Evolutionary conservation across 1,284 basidiomycete species (phyloP).

Genomic region (Inonotus obliquus): DNA sequence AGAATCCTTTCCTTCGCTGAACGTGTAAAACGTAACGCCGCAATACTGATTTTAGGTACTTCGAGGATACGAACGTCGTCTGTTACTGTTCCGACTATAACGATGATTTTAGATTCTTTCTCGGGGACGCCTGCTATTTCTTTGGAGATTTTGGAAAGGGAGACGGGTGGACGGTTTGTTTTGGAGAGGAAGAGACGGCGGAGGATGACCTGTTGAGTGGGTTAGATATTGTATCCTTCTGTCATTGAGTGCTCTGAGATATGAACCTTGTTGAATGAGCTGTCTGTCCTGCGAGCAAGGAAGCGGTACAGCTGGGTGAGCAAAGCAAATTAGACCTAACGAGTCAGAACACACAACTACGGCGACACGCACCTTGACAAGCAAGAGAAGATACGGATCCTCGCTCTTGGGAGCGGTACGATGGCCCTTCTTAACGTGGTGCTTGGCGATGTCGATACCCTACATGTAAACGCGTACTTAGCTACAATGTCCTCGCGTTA

Average conservation of each 20-base stretch:
- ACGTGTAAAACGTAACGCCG: conserved; percentile 93
- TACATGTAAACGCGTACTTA: conserved; percentile 31
- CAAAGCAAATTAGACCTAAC: background rate
- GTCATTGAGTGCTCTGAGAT: background rate
- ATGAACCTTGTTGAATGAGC: conserved; percentile 91
- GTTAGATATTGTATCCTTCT: conserved; percentile 14
- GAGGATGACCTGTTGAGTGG: conserved; percentile 69
- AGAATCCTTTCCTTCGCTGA: conserved; percentile 92
- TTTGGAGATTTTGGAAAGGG: conserved; percentile 85
- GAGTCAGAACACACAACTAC: background rate
- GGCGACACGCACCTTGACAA: conserved; percentile 82
- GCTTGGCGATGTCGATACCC: conserved; percentile 97
- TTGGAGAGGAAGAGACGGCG: conserved; percentile 96
- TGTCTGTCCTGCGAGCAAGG: conserved; percentile 95
- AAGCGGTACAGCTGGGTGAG: conserved; percentile 89
- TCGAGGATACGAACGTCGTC: conserved; percentile 90
- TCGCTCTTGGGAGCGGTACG: conserved; percentile 96
- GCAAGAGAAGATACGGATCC: conserved; percentile 97
- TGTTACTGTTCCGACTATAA: conserved; percentile 89
- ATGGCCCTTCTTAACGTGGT: conserved; percentile 99
- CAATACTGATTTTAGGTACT: conserved; percentile 90
- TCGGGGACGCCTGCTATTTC: conserved; percentile 71
- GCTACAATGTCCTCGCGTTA: conserved; percentile 22
- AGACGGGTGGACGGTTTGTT: conserved; percentile 96
- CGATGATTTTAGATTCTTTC: conserved; percentile 80